Percentiles rank a stretch among this genome's conserved stretches.
phyloP scores from a whole-genome alignment of 345 rosid genomes.

The Populus deltoides region DNA sequence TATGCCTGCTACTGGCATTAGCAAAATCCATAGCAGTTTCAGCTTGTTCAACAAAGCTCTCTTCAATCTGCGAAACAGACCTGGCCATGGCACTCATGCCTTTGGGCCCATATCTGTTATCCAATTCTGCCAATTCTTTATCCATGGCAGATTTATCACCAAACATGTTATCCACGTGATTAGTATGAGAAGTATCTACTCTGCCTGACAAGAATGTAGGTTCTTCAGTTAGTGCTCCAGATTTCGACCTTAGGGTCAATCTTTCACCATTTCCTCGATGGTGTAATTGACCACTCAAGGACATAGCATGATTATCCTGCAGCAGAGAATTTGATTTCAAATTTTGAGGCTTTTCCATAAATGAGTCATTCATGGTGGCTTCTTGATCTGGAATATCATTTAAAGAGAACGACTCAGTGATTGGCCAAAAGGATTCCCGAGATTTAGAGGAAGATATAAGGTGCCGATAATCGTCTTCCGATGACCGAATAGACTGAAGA shows the following conservation, averaged over 20 bases:
- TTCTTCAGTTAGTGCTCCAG: constrained; percentile 34
- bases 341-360: constrained; percentile 17
- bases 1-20: constrained; percentile 27
- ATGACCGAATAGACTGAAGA: constrained; percentile 30
- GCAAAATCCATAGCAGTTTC: constrained; percentile 28
- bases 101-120: constrained; percentile 32
- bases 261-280: constrained; percentile 25
- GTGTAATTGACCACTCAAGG: constrained; percentile 10
- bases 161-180: constrained; percentile 20
- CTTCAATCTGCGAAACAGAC: constrained; percentile 34
- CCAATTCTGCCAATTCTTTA: constrained; percentile 29
- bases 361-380: constrained; percentile 21
- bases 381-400: constrained; percentile 32
- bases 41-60: constrained; percentile 35
- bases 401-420: constrained; percentile 17
- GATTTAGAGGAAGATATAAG: constrained; percentile 7
- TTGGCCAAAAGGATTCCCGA: constrained; percentile 14
- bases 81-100: constrained; percentile 21
- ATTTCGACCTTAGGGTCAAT: constrained; percentile 16
- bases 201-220: constrained; percentile 31
- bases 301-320: not conserved
- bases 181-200: constrained; percentile 18
- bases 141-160: constrained; percentile 28
- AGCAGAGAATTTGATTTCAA: not conserved
- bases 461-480: constrained; percentile 20